Evolutionary conservation across 345 rosid species (phyloP).

Genomic region (Syzygium aromaticum): DNA sequence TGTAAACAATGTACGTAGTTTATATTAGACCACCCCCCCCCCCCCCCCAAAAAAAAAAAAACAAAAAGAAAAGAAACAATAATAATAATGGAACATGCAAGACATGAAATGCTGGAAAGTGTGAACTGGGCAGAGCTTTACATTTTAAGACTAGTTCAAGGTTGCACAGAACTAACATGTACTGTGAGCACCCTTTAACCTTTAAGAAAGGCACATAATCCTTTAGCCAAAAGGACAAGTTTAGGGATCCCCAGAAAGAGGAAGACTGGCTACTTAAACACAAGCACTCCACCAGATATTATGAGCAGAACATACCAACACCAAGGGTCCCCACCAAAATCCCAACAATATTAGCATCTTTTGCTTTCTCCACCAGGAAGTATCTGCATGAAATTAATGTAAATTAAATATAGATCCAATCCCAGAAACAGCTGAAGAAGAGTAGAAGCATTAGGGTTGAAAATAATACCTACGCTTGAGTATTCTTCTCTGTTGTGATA

Average conservation of each 20-base stretch:
- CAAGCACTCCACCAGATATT: neutral
- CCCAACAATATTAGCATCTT: constrained; percentile 88
- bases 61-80: too few species aligned
- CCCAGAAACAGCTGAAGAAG: neutral
- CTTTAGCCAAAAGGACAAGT: neutral
- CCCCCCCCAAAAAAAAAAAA: too few species aligned
- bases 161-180: neutral
- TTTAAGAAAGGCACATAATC: neutral
- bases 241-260: neutral
- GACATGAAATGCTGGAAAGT: neutral
- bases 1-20: neutral
- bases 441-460: neutral
- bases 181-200: neutral
- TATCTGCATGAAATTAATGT: constrained; percentile 43
- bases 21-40: neutral
- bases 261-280: neutral
- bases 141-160: neutral
- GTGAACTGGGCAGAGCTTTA: neutral
- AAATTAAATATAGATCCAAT: neutral
- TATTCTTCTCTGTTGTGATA: constrained; percentile 67
- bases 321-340: constrained; percentile 96
- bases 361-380: constrained; percentile 93
- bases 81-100: neutral
- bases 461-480: constrained; percentile 68
- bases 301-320: constrained; percentile 49